phyloP scores from a whole-genome alignment of 139 green algal genomes.

The Picochlorum sp. region DNA sequence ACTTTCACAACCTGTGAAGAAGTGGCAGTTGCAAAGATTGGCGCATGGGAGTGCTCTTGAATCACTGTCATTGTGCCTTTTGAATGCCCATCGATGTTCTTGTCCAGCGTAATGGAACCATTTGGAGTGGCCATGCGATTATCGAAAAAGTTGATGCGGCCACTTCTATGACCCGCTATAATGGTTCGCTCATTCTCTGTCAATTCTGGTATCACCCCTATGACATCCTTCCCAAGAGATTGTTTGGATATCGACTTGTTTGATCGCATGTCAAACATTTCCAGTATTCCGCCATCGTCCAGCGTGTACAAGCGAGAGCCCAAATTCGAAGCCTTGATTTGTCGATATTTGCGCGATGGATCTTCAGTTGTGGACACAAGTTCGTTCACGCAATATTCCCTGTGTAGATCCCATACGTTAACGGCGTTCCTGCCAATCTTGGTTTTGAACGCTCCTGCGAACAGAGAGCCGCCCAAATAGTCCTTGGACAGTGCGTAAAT shows the following conservation, averaged over 20 bases:
- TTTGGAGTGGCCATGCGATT: constrained; percentile 12
- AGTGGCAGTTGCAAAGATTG: constrained; percentile 71
- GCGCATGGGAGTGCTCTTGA: constrained; percentile 62
- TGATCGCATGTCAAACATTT: not conserved
- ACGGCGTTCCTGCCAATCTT: not conserved
- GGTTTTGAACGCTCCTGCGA: not conserved
- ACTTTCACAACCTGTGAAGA: constrained; percentile 49
- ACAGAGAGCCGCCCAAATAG: not conserved
- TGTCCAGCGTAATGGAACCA: not conserved
- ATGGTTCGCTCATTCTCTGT: too few relatives aligned
- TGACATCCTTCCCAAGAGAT: not conserved
- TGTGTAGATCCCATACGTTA: constrained; percentile 48
- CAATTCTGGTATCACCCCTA: not conserved
- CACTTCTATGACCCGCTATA: constrained; percentile 27
- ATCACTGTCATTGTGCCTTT: constrained; percentile 62
- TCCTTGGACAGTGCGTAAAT: not conserved
- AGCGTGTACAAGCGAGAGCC: not conserved
- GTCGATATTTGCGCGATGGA: not conserved
- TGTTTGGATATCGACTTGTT: not conserved
- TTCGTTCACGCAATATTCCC: constrained; percentile 43
- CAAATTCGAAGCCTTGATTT: not conserved
- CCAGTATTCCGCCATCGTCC: not conserved
- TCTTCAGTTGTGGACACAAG: constrained; percentile 15
- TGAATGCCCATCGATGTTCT: constrained; percentile 59
- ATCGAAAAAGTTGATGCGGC: constrained; percentile 67